Evolutionary conservation across 2,329 filamentous ascomycete genomes (phyloP), one percentile per base, ranked within the genome.

Genomic region (Fusarium keratoplasticum): DNA sequence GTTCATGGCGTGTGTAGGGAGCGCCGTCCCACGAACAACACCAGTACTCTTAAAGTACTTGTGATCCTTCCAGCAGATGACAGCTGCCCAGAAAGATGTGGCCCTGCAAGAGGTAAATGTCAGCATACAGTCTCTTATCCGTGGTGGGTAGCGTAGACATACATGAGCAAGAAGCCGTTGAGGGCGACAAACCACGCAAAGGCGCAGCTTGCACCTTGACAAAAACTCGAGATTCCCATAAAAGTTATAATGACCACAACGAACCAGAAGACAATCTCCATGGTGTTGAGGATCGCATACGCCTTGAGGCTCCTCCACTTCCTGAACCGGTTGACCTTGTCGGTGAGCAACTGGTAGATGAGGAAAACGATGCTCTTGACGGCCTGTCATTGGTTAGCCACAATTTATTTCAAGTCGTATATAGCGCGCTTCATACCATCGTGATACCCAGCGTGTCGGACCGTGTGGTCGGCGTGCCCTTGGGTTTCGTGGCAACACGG

Each of bases 281-380:
- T 52, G 0, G 74, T 73, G 62, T 79, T 79, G 18, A 79, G 63
- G 1, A 80, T 66, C 0, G 72, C 67, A 14, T 77, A 75, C 4
- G 78, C 72, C 9, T 79, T 78, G 1, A 77, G 62, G 13, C 74
- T 79, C 8, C 58, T 67, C 63, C 71, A 79, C 38, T 64, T 69
- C n/a, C 64, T 68, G 33, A 78, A 64, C 1, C 27, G 58, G 1
- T 63, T 42, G 4, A 84, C 80, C 36, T 84, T 84, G 9, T 74
- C 60, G 1, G 69, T 77, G 5, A 68, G 2, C 16, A 73, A 14
- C 33, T 77, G 71, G 14, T 77, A 77, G 4, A 55, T 27, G 0
- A 77, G 61, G 4, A 77, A 67, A 1, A 71, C 38, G 4, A 71
- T 44, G 0, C 68, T 64, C 4, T 77, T 77, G 27, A 66, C 40